A percentile compares a stretch with the other conserved stretches of the same genome.
phyloP scores from a whole-genome alignment of 2,329 filamentous ascomycete species.

The Pseudonectria buxi region DNA sequence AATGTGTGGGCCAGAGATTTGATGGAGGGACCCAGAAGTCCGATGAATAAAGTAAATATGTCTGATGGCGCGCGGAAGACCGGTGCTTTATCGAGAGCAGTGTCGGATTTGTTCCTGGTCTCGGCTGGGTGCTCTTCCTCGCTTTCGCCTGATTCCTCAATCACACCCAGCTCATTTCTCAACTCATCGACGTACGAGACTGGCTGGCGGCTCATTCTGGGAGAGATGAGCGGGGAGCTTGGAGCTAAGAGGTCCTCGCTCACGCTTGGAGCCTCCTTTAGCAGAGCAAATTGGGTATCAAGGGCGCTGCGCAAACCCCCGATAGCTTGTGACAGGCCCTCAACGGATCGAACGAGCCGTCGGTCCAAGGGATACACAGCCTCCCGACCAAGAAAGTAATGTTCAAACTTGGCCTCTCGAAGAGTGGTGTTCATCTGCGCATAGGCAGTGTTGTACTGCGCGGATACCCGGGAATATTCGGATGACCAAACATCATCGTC shows the following conservation, averaged over 20 bases:
- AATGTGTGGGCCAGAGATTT: slow-evolving; percentile 91
- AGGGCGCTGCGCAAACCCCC: slow-evolving; percentile 87
- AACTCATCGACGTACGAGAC: slow-evolving; percentile 32
- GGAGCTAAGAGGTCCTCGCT: slow-evolving; percentile 12
- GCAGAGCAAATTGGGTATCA: slow-evolving; percentile 77
- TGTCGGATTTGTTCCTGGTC: slow-evolving; percentile 22
- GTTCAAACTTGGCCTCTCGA: slow-evolving; percentile 81
- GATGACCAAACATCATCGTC: slow-evolving; percentile 68
- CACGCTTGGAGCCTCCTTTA: slow-evolving; percentile 51
- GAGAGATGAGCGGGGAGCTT: slow-evolving; percentile 15
- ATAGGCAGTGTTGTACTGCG: slow-evolving; percentile 61
- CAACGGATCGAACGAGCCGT: slow-evolving; percentile 74
- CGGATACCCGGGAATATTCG: slow-evolving; percentile 55
- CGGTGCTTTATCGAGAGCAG: slow-evolving; percentile 23
- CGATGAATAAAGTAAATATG: slow-evolving; percentile 88
- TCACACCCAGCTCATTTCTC: slow-evolving; percentile 49
- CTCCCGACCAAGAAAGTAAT: slow-evolving; percentile 75
- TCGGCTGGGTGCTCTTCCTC: slow-evolving; percentile 36
- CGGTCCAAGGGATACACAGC: slow-evolving; percentile 72
- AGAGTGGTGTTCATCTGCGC: slow-evolving; percentile 68
- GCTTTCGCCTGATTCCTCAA: slow-evolving; percentile 58
- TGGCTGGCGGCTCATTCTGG: slow-evolving; percentile 20
- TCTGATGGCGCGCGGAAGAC: slow-evolving; percentile 61
- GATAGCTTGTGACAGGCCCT: slow-evolving; percentile 78
- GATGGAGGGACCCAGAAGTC: slow-evolving; percentile 84